Evolutionary conservation across 768 basidiomycete genomes (phyloP).

Genomic region (Auriscalpium vulgare): DNA sequence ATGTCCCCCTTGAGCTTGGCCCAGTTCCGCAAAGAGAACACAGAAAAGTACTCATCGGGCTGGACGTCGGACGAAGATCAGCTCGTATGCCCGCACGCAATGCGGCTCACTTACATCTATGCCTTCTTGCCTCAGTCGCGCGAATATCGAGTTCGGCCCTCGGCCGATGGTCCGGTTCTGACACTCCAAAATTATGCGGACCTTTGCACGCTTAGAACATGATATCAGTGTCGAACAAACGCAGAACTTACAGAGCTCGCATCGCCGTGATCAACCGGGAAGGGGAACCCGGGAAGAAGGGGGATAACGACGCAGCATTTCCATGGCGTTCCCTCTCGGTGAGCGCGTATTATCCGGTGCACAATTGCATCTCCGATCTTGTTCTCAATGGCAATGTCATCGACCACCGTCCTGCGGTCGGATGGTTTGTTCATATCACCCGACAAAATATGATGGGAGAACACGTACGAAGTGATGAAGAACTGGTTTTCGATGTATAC

Average conservation of each 20-base stretch:
- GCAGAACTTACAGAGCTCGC: constrained; percentile 70
- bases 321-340: constrained; percentile 76
- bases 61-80: constrained; percentile 23
- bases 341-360: constrained; percentile 81
- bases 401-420: constrained; percentile 60
- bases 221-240: neutral
- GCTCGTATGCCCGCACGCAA: neutral
- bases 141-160: constrained; percentile 89
- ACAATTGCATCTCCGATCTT: constrained; percentile 92
- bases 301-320: constrained; percentile 91
- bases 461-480: constrained; percentile 76
- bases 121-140: constrained; percentile 72
- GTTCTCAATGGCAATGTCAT: constrained; percentile 85
- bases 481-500: constrained; percentile 98
- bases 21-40: constrained; percentile 93
- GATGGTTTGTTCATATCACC: neutral
- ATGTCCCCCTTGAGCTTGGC: constrained; percentile 78
- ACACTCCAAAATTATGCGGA: constrained; percentile 92
- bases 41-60: constrained; percentile 88
- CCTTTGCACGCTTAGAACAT: constrained; percentile 33
- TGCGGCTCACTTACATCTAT: constrained; percentile 60
- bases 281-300: constrained; percentile 87
- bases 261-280: constrained; percentile 86
- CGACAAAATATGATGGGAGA: too few species aligned
- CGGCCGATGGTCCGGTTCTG: constrained; percentile 85